phyloP scores from a whole-genome alignment of 2,329 filamentous ascomycete genomes.

The Rhexocercosporidium sp. region DNA sequence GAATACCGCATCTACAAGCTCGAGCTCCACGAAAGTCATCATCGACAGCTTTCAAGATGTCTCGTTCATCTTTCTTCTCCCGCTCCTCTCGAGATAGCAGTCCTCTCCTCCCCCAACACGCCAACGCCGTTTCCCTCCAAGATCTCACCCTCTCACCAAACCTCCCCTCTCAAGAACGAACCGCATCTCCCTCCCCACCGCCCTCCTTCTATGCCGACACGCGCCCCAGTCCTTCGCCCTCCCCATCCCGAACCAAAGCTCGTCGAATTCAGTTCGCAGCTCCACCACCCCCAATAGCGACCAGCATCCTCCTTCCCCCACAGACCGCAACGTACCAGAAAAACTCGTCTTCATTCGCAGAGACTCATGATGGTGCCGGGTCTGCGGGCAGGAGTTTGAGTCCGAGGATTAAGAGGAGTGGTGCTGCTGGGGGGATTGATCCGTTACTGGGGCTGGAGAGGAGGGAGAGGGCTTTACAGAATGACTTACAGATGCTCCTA shows the following conservation, averaged over 20 bases:
- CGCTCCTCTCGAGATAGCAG: slow-evolving; percentile 30
- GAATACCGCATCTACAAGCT: neutral
- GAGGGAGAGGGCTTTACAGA: slow-evolving; percentile 58
- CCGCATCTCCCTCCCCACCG: slow-evolving; percentile 33
- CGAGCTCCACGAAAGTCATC: neutral
- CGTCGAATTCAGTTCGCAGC: slow-evolving; percentile 38
- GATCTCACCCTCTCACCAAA: slow-evolving; percentile 36
- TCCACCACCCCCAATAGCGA: slow-evolving; percentile 39
- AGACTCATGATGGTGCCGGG: slow-evolving; percentile 1
- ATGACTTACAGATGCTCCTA: slow-evolving; percentile 61
- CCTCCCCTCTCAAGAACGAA: slow-evolving; percentile 15
- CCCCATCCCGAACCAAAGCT: slow-evolving; percentile 23
- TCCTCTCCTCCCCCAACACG: slow-evolving; percentile 34
- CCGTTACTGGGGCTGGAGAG: slow-evolving; percentile 50
- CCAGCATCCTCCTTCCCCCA: slow-evolving; percentile 27
- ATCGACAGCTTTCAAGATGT: slow-evolving; percentile 24
- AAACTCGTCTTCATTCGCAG: neutral
- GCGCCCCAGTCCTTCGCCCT: slow-evolving; percentile 24
- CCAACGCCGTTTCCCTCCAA: slow-evolving; percentile 31
- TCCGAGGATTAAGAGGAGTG: slow-evolving; percentile 21
- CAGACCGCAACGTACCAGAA: neutral
- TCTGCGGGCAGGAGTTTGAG: slow-evolving; percentile 13
- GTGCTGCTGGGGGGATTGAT: slow-evolving; percentile 28
- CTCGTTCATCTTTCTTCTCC: slow-evolving; percentile 34
- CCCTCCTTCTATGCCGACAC: slow-evolving; percentile 37